phyloP scores from a whole-genome alignment of 331 rosid genomes.

The Quercus phellos region DNA sequence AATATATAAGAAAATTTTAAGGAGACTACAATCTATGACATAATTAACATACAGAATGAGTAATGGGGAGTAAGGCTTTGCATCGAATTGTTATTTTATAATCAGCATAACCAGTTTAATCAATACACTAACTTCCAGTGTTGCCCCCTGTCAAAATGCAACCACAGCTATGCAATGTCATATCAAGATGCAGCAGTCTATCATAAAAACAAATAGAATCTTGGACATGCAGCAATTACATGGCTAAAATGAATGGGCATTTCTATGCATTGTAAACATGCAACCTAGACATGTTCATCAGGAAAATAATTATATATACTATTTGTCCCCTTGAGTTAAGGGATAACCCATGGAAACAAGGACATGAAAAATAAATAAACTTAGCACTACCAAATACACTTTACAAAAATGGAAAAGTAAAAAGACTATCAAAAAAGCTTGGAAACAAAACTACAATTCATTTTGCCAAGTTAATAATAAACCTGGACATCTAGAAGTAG shows the following conservation, averaged over 20 bases:
- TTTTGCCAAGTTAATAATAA: neutral
- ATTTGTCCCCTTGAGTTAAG: neutral
- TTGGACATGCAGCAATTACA: neutral
- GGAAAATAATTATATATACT: neutral
- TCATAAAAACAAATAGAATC: constrained; percentile 12
- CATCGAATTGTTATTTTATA: neutral
- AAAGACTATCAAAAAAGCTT: neutral
- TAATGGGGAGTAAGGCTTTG: neutral
- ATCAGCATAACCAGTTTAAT: constrained; percentile 3
- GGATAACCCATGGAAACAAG: neutral
- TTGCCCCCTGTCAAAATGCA: constrained; percentile 25
- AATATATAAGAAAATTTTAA: neutral
- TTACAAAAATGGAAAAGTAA: neutral
- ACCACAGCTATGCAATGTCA: constrained; percentile 23
- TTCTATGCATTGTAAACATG: neutral
- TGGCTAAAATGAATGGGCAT: neutral
- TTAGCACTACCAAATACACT: neutral
- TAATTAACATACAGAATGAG: neutral
- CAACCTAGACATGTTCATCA: neutral
- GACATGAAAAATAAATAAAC: neutral
- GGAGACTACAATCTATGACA: neutral
- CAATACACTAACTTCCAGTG: constrained; percentile 28
- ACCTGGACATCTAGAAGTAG: neutral
- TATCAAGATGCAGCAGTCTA: constrained; percentile 7
- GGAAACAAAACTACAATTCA: neutral